Evolutionary conservation across 2,329 filamentous ascomycete genomes (phyloP).

Genomic region (Emergomyces pasteurianus): DNA sequence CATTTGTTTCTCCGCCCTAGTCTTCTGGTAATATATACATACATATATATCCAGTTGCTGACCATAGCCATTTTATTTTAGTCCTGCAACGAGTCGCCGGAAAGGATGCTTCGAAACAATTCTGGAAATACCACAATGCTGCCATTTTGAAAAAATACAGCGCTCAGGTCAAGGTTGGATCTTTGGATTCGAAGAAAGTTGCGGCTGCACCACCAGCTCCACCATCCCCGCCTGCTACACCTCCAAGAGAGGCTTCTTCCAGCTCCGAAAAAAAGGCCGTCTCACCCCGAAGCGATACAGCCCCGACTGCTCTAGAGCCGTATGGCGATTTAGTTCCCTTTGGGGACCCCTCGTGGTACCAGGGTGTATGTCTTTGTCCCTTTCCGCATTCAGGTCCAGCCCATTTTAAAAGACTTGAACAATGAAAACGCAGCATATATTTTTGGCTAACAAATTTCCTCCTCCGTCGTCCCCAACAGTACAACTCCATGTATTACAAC

Average conservation of each 20-base stretch:
- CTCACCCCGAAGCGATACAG: conserved; percentile 42
- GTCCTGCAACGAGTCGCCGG: conserved; percentile 53
- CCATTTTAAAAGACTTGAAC: conserved; percentile 1
- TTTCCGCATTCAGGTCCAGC: not conserved
- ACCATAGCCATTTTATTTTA: conserved; percentile 18
- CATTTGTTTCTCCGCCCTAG: not conserved
- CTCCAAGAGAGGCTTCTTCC: conserved; percentile 27
- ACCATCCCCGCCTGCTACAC: conserved; percentile 30
- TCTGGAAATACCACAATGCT: conserved; percentile 55
- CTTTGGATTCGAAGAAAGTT: conserved; percentile 73
- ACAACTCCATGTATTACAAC: conserved; percentile 95
- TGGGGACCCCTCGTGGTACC: conserved; percentile 88
- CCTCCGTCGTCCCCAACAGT: conserved; percentile 39
- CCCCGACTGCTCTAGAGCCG: conserved; percentile 58
- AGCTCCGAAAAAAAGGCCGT: conserved; percentile 42
- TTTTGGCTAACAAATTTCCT: not conserved
- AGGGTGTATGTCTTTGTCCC: conserved; percentile 52
- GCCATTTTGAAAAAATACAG: conserved; percentile 52
- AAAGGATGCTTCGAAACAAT: conserved; percentile 57
- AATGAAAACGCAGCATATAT: not conserved
- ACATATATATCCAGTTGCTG: not conserved
- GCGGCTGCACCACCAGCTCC: conserved; percentile 39
- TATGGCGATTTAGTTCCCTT: conserved; percentile 85
- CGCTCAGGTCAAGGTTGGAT: conserved; percentile 50
- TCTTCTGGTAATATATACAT: not conserved